Percentiles rank a stretch among this genome's conserved stretches.
Conservation (phyloP, 345 rosid genomes). For the Acer saccharum region DNA sequence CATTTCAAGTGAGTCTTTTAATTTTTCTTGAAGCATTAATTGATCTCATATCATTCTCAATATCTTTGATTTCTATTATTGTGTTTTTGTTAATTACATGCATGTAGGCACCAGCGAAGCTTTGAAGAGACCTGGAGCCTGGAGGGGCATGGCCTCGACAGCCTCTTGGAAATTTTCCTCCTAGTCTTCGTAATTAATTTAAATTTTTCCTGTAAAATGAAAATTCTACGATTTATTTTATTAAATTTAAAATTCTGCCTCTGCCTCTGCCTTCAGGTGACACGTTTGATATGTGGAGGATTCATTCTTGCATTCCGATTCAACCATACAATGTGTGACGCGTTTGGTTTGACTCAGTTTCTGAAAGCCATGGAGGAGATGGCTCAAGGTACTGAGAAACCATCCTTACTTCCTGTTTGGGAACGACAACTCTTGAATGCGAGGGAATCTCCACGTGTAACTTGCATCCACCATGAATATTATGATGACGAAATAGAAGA, state of each 20-base stretch:
- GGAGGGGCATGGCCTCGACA: no score
- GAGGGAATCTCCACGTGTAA: slow-evolving; percentile 5
- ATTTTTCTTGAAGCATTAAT: no score
- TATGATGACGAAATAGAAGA: no score
- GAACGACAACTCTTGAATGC: not conserved
- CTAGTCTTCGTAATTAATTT: no score
- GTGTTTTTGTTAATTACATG: no score
- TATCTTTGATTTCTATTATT: no score
- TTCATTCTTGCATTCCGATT: slow-evolving; percentile 1
- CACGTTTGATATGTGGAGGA: slow-evolving; percentile 14
- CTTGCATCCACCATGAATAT: not conserved
- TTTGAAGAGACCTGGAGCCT: no score
- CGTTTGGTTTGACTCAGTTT: not conserved
- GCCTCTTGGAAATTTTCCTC: no score
- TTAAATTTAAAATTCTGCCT: no score
- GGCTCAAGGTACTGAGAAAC: not conserved
- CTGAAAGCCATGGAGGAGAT: slow-evolving; percentile 2
- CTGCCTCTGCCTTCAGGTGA: not conserved
- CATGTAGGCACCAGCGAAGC: no score
- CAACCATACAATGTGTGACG: slow-evolving; percentile 16
- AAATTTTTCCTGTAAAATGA: not conserved
- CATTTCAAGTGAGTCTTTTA: not conserved
- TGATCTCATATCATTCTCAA: no score
- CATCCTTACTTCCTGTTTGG: slow-evolving; percentile 7
- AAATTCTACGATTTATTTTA: no score